These are phyloP conservation scores for Epichloe sp. DNA, from an alignment of 2,329 filamentous ascomycete species.

Conservation along the genomic window DNA sequence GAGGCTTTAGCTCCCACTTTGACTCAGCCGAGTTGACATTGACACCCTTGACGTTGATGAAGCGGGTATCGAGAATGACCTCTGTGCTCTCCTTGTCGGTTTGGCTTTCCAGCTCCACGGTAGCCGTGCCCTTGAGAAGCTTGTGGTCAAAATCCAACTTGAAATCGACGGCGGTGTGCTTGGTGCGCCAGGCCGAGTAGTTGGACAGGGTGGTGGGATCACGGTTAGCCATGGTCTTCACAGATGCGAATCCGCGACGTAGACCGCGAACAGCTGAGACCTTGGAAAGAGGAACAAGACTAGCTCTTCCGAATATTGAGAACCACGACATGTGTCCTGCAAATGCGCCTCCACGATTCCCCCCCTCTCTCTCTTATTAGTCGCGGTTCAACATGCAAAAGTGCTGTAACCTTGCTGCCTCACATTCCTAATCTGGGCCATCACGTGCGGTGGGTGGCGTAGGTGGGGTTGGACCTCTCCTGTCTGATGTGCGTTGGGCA, in stretches of 20 bases:
- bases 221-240: slow-evolving; percentile 29
- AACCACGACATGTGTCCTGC: slow-evolving; percentile 11
- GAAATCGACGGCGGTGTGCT: slow-evolving; percentile 70
- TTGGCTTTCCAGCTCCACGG: slow-evolving; percentile 63
- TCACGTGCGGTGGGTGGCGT: background rate
- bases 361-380: background rate
- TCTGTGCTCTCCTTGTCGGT: slow-evolving; percentile 60
- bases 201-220: slow-evolving; percentile 90
- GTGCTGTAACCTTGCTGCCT: background rate
- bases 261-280: background rate
- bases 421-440: background rate
- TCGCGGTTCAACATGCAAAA: background rate
- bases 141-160: slow-evolving; percentile 74
- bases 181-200: slow-evolving; percentile 76
- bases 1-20: slow-evolving; percentile 57
- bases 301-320: slow-evolving; percentile 8
- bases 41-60: slow-evolving; percentile 60
- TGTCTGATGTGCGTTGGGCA: too few species aligned
- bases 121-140: slow-evolving; percentile 62
- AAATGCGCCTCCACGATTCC: background rate
- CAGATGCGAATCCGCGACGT: slow-evolving; percentile 14
- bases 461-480: too few species aligned
- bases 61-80: slow-evolving; percentile 80
- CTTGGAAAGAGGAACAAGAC: background rate
- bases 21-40: slow-evolving; percentile 50